Evolutionary conservation across 108 stramenopile species (phyloP), one percentile per base, ranked within the genome.

Genomic region (Skeletonema tropicum): DNA sequence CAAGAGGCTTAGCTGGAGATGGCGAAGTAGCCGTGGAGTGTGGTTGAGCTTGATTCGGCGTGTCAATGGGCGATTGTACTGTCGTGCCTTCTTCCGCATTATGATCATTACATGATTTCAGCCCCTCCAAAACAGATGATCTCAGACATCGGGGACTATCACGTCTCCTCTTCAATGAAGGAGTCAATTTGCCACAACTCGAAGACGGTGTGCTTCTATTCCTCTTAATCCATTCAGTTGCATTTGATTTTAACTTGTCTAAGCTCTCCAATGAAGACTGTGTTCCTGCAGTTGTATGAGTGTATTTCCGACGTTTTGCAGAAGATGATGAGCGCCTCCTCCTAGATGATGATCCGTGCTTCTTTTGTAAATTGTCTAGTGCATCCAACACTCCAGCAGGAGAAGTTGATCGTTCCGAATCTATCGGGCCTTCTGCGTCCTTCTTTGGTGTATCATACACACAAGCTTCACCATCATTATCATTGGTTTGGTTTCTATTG

Each of bases 341-440:
- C 68, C 62, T 70, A 12, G 62, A 23, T 26, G 68, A 63, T 45
- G 46, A 33, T 6, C 64, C 75, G 49, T 83, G 52, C 26, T 67
- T 83, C 57, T 66, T 72, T 39, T 83, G 66, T 60, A 83, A 58
- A 12, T 73, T 73, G 45, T 69, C 58, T 60, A 83, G 73, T 11
- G 76, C 67, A 13, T 71, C 82, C 59, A 60, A 48, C 32, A 83
- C 61, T 38, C 39, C 17, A 19, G 65, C 13, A 65, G 14, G 65
- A 25, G 52, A 11, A 55, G 15, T 0, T 11, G 42, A 45, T 45
- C n/a, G 42, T 30, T 45, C 39, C 25, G 33, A 38, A 30, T 39
- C 33, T 29, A 61, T 19, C 21, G 64, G 57, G 3, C 21, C 33
- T 19, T 60, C 39, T 33, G 39, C 29, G 46, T 17, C 25, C 49